Conservation (phyloP, 805 yeast species). For the Yarrowia keelungensis region DNA sequence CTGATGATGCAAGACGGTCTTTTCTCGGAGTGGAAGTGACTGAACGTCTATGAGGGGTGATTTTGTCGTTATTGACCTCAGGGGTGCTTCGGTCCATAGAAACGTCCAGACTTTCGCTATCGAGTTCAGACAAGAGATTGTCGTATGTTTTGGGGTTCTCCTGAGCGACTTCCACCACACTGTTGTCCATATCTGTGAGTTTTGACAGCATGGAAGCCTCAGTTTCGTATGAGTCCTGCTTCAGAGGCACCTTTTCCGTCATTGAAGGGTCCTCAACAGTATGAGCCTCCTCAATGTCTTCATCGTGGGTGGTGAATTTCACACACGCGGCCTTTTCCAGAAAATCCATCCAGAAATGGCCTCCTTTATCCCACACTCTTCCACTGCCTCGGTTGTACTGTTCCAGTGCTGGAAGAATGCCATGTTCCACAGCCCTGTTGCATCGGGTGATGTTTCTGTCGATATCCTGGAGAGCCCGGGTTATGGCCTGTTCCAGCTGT, state of each 20-base stretch:
- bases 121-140: conserved; percentile 14
- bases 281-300: conserved; percentile 41
- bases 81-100: not conserved
- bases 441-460: conserved; percentile 75
- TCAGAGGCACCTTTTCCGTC: conserved; percentile 39
- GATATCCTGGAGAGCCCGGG: conserved; percentile 76
- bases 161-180: not conserved
- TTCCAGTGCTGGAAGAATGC: conserved; percentile 70
- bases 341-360: conserved; percentile 77
- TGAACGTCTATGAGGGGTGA: not conserved
- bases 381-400: conserved; percentile 64
- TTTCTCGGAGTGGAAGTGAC: conserved; percentile 24
- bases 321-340: conserved; percentile 78
- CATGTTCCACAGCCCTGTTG: conserved; percentile 70
- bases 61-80: not conserved
- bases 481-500: conserved; percentile 77
- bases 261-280: conserved; percentile 37
- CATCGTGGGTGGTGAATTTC: conserved; percentile 62
- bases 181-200: not conserved
- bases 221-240: conserved; percentile 41
- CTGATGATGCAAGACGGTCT: conserved; percentile 19
- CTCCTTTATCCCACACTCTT: conserved; percentile 65
- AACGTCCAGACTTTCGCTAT: not conserved
- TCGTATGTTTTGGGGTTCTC: not conserved
- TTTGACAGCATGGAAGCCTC: not conserved